Evolutionary conservation across 768 basidiomycete genomes (phyloP), one percentile per base, ranked within the genome.

Genomic region (Mycena chlorophos): DNA sequence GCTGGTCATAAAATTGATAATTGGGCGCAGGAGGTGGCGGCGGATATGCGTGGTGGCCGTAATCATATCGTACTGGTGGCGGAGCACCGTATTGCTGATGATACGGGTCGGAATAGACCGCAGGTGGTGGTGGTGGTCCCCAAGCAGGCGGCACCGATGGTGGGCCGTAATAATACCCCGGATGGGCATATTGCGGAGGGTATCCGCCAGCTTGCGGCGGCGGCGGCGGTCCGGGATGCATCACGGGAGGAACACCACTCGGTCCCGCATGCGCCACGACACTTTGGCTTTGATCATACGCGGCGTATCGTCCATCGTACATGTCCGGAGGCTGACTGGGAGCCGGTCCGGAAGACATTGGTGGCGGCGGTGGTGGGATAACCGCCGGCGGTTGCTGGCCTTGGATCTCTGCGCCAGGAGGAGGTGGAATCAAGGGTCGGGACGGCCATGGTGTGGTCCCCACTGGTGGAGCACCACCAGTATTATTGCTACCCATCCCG

Each of bases 401-500:
- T 48, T 58, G 50, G 14, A 63, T 63, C 34, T 51, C 52, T 22
- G 64, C 61, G 5, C 61, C 64, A 17, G 64, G 64, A 23, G 64
- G 64, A 3, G 61, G 64, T 22, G 64, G 61, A 23, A 62, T 61
- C 13, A 61, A 25, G 19, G 60, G 60, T 27, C 45, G 31, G 46
- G 60, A 43, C 8, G 60, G 60, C 60, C 60, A 61, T 3, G 60
- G 37, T n/a, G n/a, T n/a, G 13, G 60, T 52, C 3, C 60, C 60
- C 17, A 57, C 63, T 8, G 65, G 57, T 29, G 66, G 58, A 30
- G 65, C 51, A 17, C 63, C 64, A n/a, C 62, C 53, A 31, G 63
- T 65, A 28, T 65, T 56, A 26, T 67, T 65, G n/a, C 62, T 59
- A 12, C 63, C 65, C 16, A 27, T 54, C 14, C 53, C 61, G 45